phyloP scores from a whole-genome alignment of 2,329 filamentous ascomycete genomes.

The Rutstroemia sp. region DNA sequence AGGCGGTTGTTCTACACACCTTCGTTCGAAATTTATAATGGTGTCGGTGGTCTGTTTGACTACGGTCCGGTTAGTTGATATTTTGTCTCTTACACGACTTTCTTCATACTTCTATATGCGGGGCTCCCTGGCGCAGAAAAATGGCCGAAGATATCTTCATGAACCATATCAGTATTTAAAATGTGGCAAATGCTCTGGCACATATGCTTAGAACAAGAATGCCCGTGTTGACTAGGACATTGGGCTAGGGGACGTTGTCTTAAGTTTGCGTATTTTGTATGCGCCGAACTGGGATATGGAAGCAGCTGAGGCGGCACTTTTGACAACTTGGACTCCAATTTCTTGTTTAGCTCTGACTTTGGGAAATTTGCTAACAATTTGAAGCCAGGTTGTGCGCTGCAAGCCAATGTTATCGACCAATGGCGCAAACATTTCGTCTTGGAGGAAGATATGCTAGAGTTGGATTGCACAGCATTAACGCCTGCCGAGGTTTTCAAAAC shows the following conservation, averaged over 20 bases:
- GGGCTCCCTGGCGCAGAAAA: no score
- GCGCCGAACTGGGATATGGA: no score
- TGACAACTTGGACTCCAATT: background rate
- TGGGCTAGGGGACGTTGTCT: no score
- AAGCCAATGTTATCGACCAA: constrained; percentile 62
- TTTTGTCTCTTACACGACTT: constrained; percentile 36
- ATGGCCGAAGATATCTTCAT: no score
- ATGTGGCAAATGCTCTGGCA: no score
- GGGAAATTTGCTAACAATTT: no score
- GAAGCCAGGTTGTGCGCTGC: constrained; percentile 55
- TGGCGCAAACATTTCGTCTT: constrained; percentile 72
- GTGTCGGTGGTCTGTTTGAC: constrained; percentile 72
- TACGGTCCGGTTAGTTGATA: constrained; percentile 33
- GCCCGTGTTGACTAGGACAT: no score
- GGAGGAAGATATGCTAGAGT: constrained; percentile 67
- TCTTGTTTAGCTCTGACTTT: no score
- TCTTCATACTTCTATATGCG: background rate
- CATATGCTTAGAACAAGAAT: no score
- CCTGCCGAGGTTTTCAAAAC: constrained; percentile 93
- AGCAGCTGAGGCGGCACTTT: background rate
- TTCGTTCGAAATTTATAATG: constrained; percentile 91
- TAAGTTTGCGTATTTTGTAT: no score
- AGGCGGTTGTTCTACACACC: constrained; percentile 92
- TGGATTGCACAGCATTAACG: constrained; percentile 85
- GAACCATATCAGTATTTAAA: no score